Base-by-base conservation (phyloP, 192 early-diverging fungal genomes). In the Jimgerdemannia lactiflua region DNA sequence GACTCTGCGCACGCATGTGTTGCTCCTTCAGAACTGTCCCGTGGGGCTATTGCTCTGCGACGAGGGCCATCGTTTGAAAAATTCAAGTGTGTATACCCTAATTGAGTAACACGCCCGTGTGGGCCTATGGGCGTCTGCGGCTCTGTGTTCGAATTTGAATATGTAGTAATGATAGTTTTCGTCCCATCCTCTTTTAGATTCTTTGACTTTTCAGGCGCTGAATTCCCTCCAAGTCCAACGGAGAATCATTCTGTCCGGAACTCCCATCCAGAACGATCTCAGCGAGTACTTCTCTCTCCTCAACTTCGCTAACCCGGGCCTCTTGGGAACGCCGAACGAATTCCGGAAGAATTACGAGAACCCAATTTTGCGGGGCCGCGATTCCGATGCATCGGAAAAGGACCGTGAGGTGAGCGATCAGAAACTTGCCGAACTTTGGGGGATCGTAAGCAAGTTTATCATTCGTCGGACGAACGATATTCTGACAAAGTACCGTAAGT, bases 401-500 rank as follows among this genome's bases (percentile, higher is more conserved):
- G 97, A 97, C 43, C 86, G 90, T 41, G 77, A 89, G 64, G 73
- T 80, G 3, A 94, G 96, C 77, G 96, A 99, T 74, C 88, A 91
- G 77, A 95, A 94, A 71, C 84, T 99, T 19, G 59, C 85, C 0
- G 97, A 99, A 78, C 86, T 99, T 3, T 91, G 94, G 66, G 83
- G 79, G 17, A 90, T 97, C 67, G 96, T 95, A 17, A 96, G 93
- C 80, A 93, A 94, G 74, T 97, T 99, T 74, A 99, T 98, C 69
- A 99, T 99, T 82, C 91, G 98, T 10, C 87, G 98, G 59, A 99
- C 97, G 4, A 97, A 98, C 68, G 96, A 98, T 70, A 85, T 99
- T 72, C 81, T 99, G 63, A 94, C 95, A 39, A 99, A 99, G 89
- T 99, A 98, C 81, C 82, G 95, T 95, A 88, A 82, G 90, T 86